Evolutionary conservation across 2,329 filamentous ascomycete genomes (phyloP), one percentile per base, ranked within the genome.

Genomic region (Nemania bipapillata): DNA sequence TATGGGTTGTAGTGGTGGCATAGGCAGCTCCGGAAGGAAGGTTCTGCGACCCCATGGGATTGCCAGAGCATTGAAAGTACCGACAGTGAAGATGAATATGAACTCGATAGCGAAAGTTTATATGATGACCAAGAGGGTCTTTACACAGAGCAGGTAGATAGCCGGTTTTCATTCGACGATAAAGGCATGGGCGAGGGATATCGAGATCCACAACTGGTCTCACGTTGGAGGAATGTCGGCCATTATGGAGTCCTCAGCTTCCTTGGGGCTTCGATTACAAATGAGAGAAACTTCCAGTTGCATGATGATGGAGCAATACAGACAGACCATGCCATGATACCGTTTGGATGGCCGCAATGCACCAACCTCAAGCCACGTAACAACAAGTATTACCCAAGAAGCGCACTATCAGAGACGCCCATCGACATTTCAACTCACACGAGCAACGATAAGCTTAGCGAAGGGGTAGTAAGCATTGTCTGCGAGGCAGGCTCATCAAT

Each of bases 221-320:
- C 32, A 26, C 53, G 37, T n/a, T 66, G 54, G 64, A 60, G 59
- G 47, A 67, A 69, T 37, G 57, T 60, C 15, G 59, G 32, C 17
- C 42, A 28, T 28, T 32, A 66, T 9, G 67, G 55, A 11, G 55
- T 66, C 2, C 45, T 66, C n/a, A 61, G 59, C 28, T 69, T 69
- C 30, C 59, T 69, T 22, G 63, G 53, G 32, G 58, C 35, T 30
- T 63, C 63, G 12, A 57, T 67, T 24, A 3, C 28, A 4, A 42
- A 24, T 12, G 55, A 54, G 11, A 37, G 28, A 26, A 30, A 17
- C 28, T 30, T 64, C 8, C 42, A 52, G 28, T 28, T 66, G 17
- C 45, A 58, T 28, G 24, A 52, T 20, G 35, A 42, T 17, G 5
- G 17, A 7, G 9, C 6, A 42, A 52, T 17, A 8, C 52, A 42